Percentiles rank a stretch among this genome's conserved stretches.
These are phyloP conservation scores for Nemania bipapillata DNA, from an alignment of 2,329 filamentous ascomycete genomes.

Conservation along the genomic window DNA sequence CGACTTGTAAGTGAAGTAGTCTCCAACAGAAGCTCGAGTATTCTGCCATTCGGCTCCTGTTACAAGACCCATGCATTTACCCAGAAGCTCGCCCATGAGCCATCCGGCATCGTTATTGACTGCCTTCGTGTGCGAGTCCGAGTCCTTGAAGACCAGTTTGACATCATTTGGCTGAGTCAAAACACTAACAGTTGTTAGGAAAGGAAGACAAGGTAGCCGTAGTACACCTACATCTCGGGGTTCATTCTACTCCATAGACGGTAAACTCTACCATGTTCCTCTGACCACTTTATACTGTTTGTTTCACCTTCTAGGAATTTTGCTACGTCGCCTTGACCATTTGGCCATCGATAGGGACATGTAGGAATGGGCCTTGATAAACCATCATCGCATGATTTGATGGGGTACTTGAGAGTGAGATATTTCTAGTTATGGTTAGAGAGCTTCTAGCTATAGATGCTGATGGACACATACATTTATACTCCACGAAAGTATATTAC, in stretches of 20 bases:
- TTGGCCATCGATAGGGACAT: slow-evolving; percentile 8
- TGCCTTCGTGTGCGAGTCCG: slow-evolving; percentile 57
- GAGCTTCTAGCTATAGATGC: no score
- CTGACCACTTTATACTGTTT: not conserved
- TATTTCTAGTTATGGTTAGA: not conserved
- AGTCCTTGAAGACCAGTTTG: slow-evolving; percentile 56
- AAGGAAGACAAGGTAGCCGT: no score
- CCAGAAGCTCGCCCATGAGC: slow-evolving; percentile 55
- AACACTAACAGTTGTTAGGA: not conserved
- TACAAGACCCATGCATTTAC: slow-evolving; percentile 57
- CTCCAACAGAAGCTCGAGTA: not conserved
- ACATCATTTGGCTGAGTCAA: slow-evolving; percentile 51
- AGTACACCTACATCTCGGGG: slow-evolving; percentile 53
- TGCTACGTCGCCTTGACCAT: slow-evolving; percentile 3
- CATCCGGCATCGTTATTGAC: slow-evolving; percentile 56
- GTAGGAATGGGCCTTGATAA: not conserved
- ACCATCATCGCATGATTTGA: no score
- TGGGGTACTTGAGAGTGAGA: no score
- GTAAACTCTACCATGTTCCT: not conserved
- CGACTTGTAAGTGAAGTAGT: not conserved
- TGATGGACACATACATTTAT: no score
- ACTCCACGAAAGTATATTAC: no score
- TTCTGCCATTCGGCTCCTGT: slow-evolving; percentile 49
- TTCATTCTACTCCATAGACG: slow-evolving; percentile 46
- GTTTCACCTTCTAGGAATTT: slow-evolving; percentile 4